phyloP scores from a whole-genome alignment of 2,329 filamentous ascomycete species.

The Diaporthe sp. region DNA sequence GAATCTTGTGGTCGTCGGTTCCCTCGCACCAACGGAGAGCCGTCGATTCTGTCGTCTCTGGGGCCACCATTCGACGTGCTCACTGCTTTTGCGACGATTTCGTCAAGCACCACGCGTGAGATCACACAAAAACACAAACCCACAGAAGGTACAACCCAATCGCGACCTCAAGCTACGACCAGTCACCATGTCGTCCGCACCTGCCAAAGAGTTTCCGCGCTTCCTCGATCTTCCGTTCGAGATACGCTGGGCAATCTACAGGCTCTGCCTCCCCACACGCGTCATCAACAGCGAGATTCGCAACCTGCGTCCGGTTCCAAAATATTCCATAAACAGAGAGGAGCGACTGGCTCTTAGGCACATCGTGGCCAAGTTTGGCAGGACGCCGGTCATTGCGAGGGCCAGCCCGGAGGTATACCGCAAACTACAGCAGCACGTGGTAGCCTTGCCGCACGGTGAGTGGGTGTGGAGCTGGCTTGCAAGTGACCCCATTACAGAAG shows the following conservation, averaged over 20 bases:
- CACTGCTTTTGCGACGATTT: neutral
- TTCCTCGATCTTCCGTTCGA: neutral
- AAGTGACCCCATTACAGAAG: accelerated
- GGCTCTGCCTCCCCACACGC: neutral
- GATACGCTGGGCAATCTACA: neutral
- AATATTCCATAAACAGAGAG: neutral
- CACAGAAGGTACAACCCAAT: neutral
- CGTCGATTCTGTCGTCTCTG: neutral
- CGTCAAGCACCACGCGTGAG: neutral
- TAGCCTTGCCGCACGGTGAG: neutral
- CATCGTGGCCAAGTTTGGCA: neutral
- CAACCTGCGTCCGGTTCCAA: neutral
- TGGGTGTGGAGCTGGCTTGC: neutral
- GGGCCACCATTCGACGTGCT: no score
- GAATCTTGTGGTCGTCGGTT: neutral
- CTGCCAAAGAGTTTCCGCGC: neutral
- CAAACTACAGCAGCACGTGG: neutral
- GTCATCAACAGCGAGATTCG: neutral
- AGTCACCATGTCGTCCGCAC: neutral
- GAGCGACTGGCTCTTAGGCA: neutral
- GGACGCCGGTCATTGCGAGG: neutral
- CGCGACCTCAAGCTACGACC: neutral
- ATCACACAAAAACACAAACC: neutral
- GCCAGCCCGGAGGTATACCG: neutral
- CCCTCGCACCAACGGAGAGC: neutral